Evolutionary conservation across 805 yeast species (phyloP), one percentile per base, ranked within the genome.

Genomic region (Metschnikowia koreensis): DNA sequence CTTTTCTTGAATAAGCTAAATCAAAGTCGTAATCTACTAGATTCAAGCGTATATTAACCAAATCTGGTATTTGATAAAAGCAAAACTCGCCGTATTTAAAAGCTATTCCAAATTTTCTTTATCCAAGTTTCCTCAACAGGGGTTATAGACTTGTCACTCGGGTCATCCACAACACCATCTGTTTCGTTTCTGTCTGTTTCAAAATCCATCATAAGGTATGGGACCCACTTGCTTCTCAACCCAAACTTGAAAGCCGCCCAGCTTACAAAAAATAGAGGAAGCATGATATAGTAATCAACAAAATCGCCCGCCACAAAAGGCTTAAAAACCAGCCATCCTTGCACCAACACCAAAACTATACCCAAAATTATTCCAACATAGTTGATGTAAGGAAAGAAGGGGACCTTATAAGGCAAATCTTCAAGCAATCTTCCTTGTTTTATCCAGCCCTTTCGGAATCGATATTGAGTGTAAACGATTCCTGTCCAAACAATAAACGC

Each of bases 401-500:
- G 63, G 10, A 58, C 56, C 11, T 46, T 51, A 40, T 51, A 62
- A 1, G 60, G 59, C 47, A 62, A 55, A 9, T 57, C 59, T 2
- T 47, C 47, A 2, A 50, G 29, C 2, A 42, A 27, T 17, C 50
- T 45, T 10, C 64, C 66, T 37, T 58, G 60, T 13, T 40, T 47
- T 7, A 59, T 7, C 66, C 66, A 62, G 7, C 64, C 66, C 34
- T 43, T 46, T 33, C 66, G 59, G 50, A 60, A 62, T 29, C 62
- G 50, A 22, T 46, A 55, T 43, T 62, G 63, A 11, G 62, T 50
- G 31, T 46, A 51, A 22, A 60, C 52, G 33, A 62, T 60, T 12
- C 58, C 62, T 3, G 64, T 58, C 66, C 66, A 62, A 10, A 60
- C 64, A 31, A 62, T 58, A 41, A 62, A 60, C 16, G 62, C 60